A percentile compares a stretch with the other conserved stretches of the same genome.
Conservation (phyloP, 805 yeast species). For the Zygoascus ofunaensis region DNA sequence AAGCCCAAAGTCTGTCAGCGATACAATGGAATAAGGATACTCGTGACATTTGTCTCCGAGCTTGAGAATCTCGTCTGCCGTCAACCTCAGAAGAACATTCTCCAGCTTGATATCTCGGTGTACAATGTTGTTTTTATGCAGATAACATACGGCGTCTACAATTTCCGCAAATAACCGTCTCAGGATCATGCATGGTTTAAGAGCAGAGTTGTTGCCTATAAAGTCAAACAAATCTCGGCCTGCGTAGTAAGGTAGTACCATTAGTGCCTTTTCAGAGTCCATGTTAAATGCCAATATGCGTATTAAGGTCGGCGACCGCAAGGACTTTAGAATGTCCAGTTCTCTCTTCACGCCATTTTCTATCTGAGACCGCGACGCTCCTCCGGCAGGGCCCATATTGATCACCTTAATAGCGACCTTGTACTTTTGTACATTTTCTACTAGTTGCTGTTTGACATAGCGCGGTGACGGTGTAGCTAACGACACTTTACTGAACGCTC, state of each 20-base stretch:
- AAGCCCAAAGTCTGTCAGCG: conserved; percentile 82
- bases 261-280: conserved; percentile 32
- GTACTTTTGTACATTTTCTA: conserved; percentile 13
- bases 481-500: conserved; percentile 33
- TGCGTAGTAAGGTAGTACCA: conserved; percentile 64
- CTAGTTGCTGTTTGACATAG: conserved; percentile 25
- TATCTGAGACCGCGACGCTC: conserved; percentile 34
- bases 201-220: conserved; percentile 28
- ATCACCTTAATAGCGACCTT: conserved; percentile 68
- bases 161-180: conserved; percentile 63
- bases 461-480: conserved; percentile 23
- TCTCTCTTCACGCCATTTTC: conserved; percentile 67
- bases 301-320: conserved; percentile 65
- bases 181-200: conserved; percentile 35
- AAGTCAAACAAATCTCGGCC: conserved; percentile 84
- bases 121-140: conserved; percentile 60
- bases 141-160: conserved; percentile 55
- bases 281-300: conserved; percentile 37
- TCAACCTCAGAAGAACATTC: conserved; percentile 35
- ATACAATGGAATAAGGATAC: conserved; percentile 34
- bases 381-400: conserved; percentile 32
- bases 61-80: conserved; percentile 28
- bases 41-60: conserved; percentile 16
- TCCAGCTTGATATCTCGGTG: conserved; percentile 92
- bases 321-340: conserved; percentile 44